Percentiles rank a stretch among this genome's conserved stretches.
Conservation (phyloP, 192 early-diverging fungal species). For the Linnemannia schmuckeri region DNA sequence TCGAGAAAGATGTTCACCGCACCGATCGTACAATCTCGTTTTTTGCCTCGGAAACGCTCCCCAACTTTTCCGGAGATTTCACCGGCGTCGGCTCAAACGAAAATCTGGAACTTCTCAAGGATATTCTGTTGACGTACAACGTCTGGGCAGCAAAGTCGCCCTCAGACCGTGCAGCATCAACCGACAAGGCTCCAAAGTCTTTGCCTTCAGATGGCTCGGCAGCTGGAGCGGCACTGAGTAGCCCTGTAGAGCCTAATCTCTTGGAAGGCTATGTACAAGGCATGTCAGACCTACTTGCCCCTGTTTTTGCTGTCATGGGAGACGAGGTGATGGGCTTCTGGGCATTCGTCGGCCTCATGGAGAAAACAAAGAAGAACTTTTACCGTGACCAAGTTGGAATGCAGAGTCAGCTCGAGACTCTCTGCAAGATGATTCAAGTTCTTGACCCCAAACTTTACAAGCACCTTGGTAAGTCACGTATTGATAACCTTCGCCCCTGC, state of each 20-base stretch:
- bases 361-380: conserved; percentile 92
- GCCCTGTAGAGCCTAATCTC: conserved; percentile 36
- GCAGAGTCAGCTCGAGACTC: conserved; percentile 86
- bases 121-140: conserved; percentile 94
- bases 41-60: conserved; percentile 79
- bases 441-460: conserved; percentile 88
- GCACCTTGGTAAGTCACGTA: conserved; percentile 73
- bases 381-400: conserved; percentile 94
- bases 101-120: conserved; percentile 89
- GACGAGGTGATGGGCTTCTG: conserved; percentile 95
- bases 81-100: conserved; percentile 72
- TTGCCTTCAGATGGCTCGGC: background rate
- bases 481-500: background rate
- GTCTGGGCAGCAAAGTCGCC: conserved; percentile 60
- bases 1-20: conserved; percentile 97
- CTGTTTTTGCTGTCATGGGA: conserved; percentile 88
- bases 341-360: conserved; percentile 93
- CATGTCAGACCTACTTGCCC: conserved; percentile 95
- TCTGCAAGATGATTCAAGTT: conserved; percentile 88
- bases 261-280: conserved; percentile 92
- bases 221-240: background rate
- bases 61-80: conserved; percentile 60
- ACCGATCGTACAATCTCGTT: conserved; percentile 91
- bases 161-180: background rate
- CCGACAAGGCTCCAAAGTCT: background rate